Conservation (phyloP, 495 filamentous ascomycete genomes). For the Lasiosphaeria hispida region DNA sequence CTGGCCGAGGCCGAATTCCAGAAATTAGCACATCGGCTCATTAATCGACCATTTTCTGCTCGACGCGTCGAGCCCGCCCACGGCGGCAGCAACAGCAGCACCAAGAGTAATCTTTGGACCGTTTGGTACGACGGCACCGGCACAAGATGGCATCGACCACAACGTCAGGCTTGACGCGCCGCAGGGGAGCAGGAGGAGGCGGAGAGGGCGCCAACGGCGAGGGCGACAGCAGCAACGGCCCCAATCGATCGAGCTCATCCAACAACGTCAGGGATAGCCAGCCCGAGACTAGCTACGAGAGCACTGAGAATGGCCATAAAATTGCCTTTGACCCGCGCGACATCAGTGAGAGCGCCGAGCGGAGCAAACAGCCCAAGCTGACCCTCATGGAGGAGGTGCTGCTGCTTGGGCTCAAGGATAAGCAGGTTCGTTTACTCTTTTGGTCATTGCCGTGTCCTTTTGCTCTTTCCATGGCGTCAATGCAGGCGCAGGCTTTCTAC, state of each 20-base stretch:
- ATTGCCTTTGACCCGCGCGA: conserved; percentile 97
- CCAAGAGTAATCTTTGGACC: too few species aligned
- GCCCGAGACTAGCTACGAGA: conserved; percentile 90
- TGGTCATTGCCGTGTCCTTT: background rate
- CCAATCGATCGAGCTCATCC: conserved; percentile 39
- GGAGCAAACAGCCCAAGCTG: conserved; percentile 96
- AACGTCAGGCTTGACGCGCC: conserved; percentile 38
- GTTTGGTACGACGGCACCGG: background rate
- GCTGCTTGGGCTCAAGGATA: conserved; percentile 93
- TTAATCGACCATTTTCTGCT: too few species aligned
- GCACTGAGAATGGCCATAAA: conserved; percentile 93
- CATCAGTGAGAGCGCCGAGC: conserved; percentile 93
- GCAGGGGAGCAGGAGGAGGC: conserved; percentile 32
- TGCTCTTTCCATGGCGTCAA: background rate
- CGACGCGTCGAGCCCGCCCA: too few species aligned
- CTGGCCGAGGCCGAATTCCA: too few species aligned
- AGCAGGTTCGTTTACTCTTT: conserved; percentile 65
- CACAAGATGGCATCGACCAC: conserved; percentile 27
- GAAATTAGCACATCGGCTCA: too few species aligned
- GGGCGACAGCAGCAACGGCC: conserved; percentile 30
- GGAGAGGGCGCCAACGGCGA: conserved; percentile 19
- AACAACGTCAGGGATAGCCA: conserved; percentile 55
- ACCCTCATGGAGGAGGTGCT: conserved; percentile 98
- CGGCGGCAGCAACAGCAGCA: too few species aligned
- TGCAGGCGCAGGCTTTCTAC: background rate